A percentile compares a stretch with the other conserved stretches of the same genome.
These are phyloP conservation scores for Trichoderma reesei DNA, from an alignment of 495 filamentous ascomycete genomes.

Conservation along the genomic window DNA sequence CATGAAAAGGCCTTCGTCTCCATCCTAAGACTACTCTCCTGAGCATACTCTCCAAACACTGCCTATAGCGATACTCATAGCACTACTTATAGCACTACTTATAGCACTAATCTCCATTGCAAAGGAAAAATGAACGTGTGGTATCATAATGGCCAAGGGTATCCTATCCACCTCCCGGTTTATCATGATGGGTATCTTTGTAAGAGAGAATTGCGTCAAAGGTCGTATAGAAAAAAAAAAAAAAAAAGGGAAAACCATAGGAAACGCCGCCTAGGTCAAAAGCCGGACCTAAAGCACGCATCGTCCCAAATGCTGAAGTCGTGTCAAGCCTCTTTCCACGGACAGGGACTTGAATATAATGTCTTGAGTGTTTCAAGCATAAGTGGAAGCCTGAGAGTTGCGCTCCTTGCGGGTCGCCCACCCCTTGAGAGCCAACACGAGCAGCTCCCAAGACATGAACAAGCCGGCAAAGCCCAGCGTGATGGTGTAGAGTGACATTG, in stretches of 20 bases:
- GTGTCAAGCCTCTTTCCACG: too few species aligned
- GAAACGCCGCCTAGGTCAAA: background rate
- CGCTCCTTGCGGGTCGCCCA: conserved; percentile 65
- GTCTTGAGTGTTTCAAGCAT: background rate
- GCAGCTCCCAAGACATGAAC: conserved; percentile 74
- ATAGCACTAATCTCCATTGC: background rate
- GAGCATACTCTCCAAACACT: too few species aligned
- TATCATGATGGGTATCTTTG: conserved; percentile 4
- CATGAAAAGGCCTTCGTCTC: too few species aligned
- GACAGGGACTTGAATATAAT: background rate
- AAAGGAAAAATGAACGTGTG: conserved; percentile 2
- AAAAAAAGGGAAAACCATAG: background rate
- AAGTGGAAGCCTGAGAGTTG: background rate
- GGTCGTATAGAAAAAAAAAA: background rate
- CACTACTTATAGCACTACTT: too few species aligned
- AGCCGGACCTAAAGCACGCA: background rate
- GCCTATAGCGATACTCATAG: too few species aligned
- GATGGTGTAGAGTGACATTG: conserved; percentile 92
- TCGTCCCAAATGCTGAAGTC: background rate
- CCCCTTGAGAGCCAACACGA: conserved; percentile 78
- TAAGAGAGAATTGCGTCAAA: background rate
- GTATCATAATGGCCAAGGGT: conserved; percentile 1
- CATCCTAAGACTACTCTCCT: too few species aligned
- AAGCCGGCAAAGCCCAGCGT: conserved; percentile 75
- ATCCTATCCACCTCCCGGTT: background rate